Base-by-base conservation (phyloP, 345 rosid species). In the Camelina neglecta region DNA sequence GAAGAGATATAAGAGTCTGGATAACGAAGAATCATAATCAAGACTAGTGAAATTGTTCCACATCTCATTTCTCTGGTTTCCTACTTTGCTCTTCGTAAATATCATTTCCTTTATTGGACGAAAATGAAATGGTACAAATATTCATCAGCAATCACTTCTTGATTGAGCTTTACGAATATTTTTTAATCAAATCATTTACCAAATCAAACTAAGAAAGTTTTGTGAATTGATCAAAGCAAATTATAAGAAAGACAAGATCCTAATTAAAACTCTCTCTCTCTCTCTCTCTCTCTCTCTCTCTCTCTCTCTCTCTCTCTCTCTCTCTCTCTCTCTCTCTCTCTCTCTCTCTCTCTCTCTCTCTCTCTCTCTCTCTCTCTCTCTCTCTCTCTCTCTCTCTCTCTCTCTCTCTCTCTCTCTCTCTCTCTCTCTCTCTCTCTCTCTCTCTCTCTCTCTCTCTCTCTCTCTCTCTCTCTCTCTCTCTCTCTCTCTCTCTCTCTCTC, bases 171-270 rank as follows among this genome's bases (percentile, higher is more conserved):
- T 58, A 58, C 24, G 24, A 13, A 33, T 35, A 29, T 4, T 12
- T 60, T n/a, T n/a, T 33, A 59, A 35, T 57, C 21, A 59, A 41
- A 59, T 72, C 24, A 38, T 53, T 51, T 63, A 73, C 56, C 77
- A 73, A 73, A 64, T 73, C 71, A 64, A 64, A 64, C 36, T 1
- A 64, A 64, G 57, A 13, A 73, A 65, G 41, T 65, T 65, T 31
- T 2, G 38, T 73, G 55, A 55, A 55, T 11, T 55, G 49, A 74
- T 57, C 78, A 45, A 74, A 65, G 20, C 12, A 65, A 55, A 73
- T 12, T 33, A 20, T 48, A 8, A 21, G 49, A 48, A 60, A 49
- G 41, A 29, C 48, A 45, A 29, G 6, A 73, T 35, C 59, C 78
- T 64, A 73, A 57, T 21, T 66, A 58, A 2, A 24, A 24, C 15